Evolutionary conservation across 768 basidiomycete genomes (phyloP).

Genomic region (Royoungia palumana): DNA sequence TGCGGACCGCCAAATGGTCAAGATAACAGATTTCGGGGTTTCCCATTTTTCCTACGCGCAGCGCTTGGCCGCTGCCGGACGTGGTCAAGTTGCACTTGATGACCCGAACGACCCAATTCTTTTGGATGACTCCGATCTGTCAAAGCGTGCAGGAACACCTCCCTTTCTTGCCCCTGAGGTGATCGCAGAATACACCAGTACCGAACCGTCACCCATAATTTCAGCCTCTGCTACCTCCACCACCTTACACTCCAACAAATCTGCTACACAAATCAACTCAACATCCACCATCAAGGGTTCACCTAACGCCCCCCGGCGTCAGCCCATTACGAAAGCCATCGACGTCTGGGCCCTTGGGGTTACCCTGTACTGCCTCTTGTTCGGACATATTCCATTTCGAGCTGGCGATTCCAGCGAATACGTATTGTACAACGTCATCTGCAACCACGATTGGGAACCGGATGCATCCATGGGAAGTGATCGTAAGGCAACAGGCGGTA

Average conservation of each 20-base stretch:
- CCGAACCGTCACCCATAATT: slow-evolving; percentile 33
- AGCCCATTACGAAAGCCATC: slow-evolving; percentile 84
- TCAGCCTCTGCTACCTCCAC: slow-evolving; percentile 29
- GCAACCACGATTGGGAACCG: slow-evolving; percentile 69
- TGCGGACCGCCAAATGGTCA: slow-evolving; percentile 80
- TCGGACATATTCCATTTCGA: slow-evolving; percentile 80
- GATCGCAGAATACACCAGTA: slow-evolving; percentile 59
- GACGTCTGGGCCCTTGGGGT: slow-evolving; percentile 98
- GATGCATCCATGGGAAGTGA: slow-evolving; percentile 73
- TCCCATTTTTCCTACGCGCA: slow-evolving; percentile 94
- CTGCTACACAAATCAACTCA: slow-evolving; percentile 29
- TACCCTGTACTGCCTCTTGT: slow-evolving; percentile 91
- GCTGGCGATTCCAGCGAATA: slow-evolving; percentile 61
- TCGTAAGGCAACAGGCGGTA: slow-evolving; percentile 57
- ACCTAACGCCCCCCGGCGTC: slow-evolving; percentile 29
- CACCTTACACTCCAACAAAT: slow-evolving; percentile 31
- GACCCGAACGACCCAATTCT: slow-evolving; percentile 60
- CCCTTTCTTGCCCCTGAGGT: slow-evolving; percentile 97
- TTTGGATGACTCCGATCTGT: slow-evolving; percentile 81
- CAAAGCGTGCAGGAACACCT: slow-evolving; percentile 91
- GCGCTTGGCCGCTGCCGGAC: slow-evolving; percentile 61
- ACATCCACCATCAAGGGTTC: slow-evolving; percentile 29
- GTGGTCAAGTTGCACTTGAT: slow-evolving; percentile 34
- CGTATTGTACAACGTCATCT: slow-evolving; percentile 75
- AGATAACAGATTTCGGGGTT: slow-evolving; percentile 98